A percentile compares a stretch with the other conserved stretches of the same genome.
Evolutionary conservation across 306 rosid genomes (phyloP).

Genomic region (Acacia melanoxylon): DNA sequence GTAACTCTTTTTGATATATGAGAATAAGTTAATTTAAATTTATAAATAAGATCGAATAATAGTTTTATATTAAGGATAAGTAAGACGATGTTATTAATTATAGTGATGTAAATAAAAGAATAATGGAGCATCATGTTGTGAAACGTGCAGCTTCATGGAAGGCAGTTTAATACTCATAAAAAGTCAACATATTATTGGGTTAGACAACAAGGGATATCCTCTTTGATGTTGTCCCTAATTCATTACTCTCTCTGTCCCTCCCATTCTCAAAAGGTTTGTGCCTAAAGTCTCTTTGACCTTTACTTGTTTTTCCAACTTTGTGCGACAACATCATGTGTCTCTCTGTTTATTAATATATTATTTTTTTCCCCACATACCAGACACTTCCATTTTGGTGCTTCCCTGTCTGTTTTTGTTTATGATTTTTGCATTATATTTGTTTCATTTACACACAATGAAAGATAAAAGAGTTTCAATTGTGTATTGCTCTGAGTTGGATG

Average conservation of each 20-base stretch:
- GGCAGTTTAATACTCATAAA: background rate
- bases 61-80: too few species aligned
- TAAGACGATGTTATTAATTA: background rate
- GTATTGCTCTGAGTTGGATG: background rate
- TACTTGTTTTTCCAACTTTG: background rate
- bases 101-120: background rate
- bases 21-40: too few species aligned
- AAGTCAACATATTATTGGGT: conserved; percentile 3
- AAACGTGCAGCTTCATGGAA: conserved; percentile 8
- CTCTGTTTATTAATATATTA: too few species aligned
- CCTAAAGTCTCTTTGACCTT: background rate
- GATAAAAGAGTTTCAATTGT: background rate
- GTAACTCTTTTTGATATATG: too few species aligned
- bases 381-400: conserved; percentile 21
- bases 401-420: background rate
- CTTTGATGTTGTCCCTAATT: background rate
- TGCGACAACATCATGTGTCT: conserved; percentile 31
- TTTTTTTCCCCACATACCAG: background rate
- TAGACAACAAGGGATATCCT: conserved; percentile 3
- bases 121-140: background rate
- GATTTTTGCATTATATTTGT: background rate
- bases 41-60: too few species aligned
- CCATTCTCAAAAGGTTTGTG: background rate
- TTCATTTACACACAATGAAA: background rate
- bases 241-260: background rate